phyloP scores from a whole-genome alignment of 208 protist genomes.

The Acanthamoeba culbertsoni region DNA sequence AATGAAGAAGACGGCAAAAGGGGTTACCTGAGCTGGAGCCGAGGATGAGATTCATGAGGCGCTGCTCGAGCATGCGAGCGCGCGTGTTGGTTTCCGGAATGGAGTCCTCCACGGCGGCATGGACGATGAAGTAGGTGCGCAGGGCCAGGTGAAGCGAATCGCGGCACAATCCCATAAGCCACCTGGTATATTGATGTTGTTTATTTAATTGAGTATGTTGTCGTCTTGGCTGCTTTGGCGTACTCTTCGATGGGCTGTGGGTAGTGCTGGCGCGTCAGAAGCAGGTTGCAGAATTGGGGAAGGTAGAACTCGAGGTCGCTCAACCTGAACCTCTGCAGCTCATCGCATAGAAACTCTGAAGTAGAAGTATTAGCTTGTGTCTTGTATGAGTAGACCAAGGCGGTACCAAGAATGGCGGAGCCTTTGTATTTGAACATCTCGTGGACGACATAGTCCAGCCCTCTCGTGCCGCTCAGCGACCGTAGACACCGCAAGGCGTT shows the following conservation, averaged over 20 bases:
- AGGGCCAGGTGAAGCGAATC: neutral
- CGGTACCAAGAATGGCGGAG: neutral
- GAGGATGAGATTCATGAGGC: neutral
- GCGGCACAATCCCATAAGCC: neutral
- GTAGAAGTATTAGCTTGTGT: neutral
- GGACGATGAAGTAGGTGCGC: neutral
- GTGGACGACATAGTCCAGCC: neutral
- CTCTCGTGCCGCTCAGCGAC: neutral
- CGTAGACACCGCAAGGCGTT: neutral
- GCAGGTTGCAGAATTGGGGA: neutral
- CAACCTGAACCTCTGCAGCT: neutral
- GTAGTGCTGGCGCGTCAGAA: neutral
- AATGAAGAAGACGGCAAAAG: neutral
- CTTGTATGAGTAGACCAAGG: neutral
- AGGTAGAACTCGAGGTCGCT: conserved; percentile 14
- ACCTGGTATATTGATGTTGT: neutral
- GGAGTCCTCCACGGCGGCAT: neutral
- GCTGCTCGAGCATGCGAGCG: neutral
- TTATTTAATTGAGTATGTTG: too few relatives aligned
- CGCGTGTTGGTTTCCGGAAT: neutral
- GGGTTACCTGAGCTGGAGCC: neutral
- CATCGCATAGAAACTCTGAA: neutral
- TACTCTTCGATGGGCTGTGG: neutral
- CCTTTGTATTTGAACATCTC: neutral
- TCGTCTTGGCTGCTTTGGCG: too few relatives aligned